Percentiles rank a stretch among this genome's conserved stretches.
Conservation (phyloP, 2,329 filamentous ascomycete genomes). For the Arthrinium phaeospermum region DNA sequence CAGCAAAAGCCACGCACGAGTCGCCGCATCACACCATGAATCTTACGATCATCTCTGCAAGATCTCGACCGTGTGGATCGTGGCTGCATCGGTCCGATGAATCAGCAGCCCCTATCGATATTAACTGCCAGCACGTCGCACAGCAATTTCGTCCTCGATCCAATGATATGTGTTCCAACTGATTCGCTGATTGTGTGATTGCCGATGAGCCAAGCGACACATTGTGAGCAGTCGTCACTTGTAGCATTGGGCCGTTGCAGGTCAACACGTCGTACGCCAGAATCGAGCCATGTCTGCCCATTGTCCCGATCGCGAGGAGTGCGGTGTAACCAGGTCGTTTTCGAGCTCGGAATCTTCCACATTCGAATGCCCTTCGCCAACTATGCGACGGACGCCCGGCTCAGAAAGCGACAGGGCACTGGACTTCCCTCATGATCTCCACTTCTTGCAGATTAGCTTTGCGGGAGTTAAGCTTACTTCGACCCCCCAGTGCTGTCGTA, state of each 20-base stretch:
- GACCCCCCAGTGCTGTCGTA: background rate
- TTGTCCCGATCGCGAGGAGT: background rate
- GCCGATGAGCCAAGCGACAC: background rate
- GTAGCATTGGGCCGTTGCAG: background rate
- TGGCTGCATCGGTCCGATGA: constrained; percentile 4
- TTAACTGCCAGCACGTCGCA: background rate
- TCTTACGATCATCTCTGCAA: constrained; percentile 14
- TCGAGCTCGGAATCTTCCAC: background rate
- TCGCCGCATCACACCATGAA: background rate
- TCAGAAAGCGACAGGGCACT: background rate
- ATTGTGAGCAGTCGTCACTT: background rate
- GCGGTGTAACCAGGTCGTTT: background rate
- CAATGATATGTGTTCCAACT: background rate
- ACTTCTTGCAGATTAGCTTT: constrained; percentile 13
- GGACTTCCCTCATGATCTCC: background rate
- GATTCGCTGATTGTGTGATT: background rate
- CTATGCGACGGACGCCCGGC: background rate
- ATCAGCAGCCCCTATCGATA: background rate
- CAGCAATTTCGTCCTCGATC: background rate
- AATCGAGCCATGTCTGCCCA: constrained; percentile 12
- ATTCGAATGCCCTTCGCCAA: too few relatives aligned
- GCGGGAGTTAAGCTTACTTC: constrained; percentile 17
- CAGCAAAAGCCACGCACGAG: background rate
- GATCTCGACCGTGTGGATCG: background rate
- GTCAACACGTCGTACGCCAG: background rate